phyloP scores from a whole-genome alignment of 495 filamentous ascomycete genomes.

The Tuber microsphaerosporum region DNA sequence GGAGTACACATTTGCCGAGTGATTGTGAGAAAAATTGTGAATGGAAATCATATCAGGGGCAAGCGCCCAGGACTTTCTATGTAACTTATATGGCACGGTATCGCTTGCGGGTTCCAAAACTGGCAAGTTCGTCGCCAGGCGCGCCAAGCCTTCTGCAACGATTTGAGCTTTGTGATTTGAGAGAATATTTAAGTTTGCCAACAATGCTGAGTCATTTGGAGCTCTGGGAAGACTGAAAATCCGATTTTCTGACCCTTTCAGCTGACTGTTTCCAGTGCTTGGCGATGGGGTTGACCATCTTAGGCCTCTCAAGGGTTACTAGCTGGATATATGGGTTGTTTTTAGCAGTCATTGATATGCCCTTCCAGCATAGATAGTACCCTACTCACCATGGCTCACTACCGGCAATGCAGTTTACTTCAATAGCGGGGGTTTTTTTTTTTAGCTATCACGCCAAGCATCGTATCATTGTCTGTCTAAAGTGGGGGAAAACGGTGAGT shows the following conservation, averaged over 20 bases:
- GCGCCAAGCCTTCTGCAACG: too few relatives aligned
- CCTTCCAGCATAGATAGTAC: background rate
- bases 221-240: too few relatives aligned
- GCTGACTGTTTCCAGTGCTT: too few relatives aligned
- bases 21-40: background rate
- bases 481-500: background rate
- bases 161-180: too few relatives aligned
- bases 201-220: too few relatives aligned
- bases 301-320: too few relatives aligned
- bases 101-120: too few relatives aligned
- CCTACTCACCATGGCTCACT: background rate
- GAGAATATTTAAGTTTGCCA: too few relatives aligned
- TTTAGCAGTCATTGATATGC: background rate
- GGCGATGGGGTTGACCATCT: too few relatives aligned
- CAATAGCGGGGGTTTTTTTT: background rate
- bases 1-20: background rate
- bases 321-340: background rate
- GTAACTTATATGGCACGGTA: background rate
- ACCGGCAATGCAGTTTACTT: background rate
- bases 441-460: background rate
- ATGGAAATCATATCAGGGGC: background rate
- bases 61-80: background rate
- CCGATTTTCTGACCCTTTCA: too few relatives aligned
- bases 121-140: too few relatives aligned
- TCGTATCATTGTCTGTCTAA: background rate